Percentiles rank a stretch among this genome's conserved stretches.
Conservation (phyloP, 805 yeast species). For the Metschnikowia colocasiae region DNA sequence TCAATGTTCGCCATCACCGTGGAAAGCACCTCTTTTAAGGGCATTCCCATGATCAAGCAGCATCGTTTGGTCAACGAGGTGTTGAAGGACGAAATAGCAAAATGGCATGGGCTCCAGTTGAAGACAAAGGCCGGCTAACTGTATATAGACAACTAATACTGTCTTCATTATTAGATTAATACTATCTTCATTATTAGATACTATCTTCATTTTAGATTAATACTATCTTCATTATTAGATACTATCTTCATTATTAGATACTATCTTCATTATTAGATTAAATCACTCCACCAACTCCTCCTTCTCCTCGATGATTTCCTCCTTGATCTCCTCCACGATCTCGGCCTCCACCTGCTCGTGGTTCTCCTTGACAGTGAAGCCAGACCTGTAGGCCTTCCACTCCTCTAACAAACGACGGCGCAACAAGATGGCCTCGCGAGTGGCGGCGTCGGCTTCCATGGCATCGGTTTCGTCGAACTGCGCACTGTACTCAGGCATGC, state of each 20-base stretch:
- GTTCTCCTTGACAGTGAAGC: constrained; percentile 31
- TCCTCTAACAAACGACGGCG: constrained; percentile 79
- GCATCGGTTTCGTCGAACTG: constrained; percentile 94
- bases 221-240: too few relatives aligned
- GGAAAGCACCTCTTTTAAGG: constrained; percentile 70
- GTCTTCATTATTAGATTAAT: too few relatives aligned
- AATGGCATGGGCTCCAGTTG: constrained; percentile 95
- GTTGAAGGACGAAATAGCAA: constrained; percentile 75
- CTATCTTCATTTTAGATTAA: too few relatives aligned
- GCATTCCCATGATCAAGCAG: constrained; percentile 81
- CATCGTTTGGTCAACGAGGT: constrained; percentile 83
- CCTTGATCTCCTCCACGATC: constrained; percentile 51
- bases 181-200: too few relatives aligned
- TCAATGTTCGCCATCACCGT: constrained; percentile 92
- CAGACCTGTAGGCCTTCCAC: constrained; percentile 78
- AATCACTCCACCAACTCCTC: constrained; percentile 60
- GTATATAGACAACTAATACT: neutral
- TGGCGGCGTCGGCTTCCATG: constrained; percentile 91
- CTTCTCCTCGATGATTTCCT: constrained; percentile 52
- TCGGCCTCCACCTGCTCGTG: constrained; percentile 50
- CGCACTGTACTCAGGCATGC: constrained; percentile 81
- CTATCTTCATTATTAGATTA: neutral
- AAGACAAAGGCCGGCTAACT: constrained; percentile 53
- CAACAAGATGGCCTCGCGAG: constrained; percentile 80
- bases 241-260: too few relatives aligned